Evolutionary conservation across 306 rosid genomes (phyloP).

Genomic region (Coriaria nepalensis): DNA sequence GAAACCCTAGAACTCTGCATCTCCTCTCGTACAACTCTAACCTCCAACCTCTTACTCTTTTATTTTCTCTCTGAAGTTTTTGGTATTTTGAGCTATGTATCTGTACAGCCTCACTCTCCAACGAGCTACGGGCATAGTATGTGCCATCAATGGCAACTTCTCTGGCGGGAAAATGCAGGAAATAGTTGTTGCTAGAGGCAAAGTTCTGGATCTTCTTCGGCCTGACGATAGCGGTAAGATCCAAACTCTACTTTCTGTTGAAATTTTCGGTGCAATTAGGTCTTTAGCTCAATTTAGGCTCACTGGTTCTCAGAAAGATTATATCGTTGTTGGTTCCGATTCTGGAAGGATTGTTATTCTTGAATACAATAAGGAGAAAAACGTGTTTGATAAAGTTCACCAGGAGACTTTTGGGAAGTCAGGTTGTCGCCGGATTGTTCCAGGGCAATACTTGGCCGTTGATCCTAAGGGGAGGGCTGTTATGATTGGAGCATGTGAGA

Average conservation of each 20-base stretch:
- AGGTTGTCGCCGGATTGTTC: constrained; percentile 81
- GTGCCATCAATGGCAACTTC: constrained; percentile 91
- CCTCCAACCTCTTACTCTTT: neutral
- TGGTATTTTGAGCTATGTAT: constrained; percentile 37
- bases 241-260: constrained; percentile 92
- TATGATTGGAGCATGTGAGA: constrained; percentile 93
- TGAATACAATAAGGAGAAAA: constrained; percentile 72
- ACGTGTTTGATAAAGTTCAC: constrained; percentile 76
- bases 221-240: constrained; percentile 86
- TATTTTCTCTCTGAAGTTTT: neutral
- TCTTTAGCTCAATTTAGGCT: constrained; percentile 80
- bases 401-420: constrained; percentile 95
- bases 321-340: constrained; percentile 79
- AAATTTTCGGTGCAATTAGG: constrained; percentile 71
- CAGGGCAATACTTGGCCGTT: constrained; percentile 77
- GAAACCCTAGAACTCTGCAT: constrained; percentile 2
- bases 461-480: constrained; percentile 97
- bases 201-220: constrained; percentile 86
- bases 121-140: constrained; percentile 78
- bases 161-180: constrained; percentile 92
- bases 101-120: constrained; percentile 90
- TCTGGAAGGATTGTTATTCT: constrained; percentile 90
- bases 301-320: constrained; percentile 79
- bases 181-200: constrained; percentile 84
- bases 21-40: neutral